Evolutionary conservation across 352 stramenopile species (phyloP).

Genomic region (Peronospora belbahrii): DNA sequence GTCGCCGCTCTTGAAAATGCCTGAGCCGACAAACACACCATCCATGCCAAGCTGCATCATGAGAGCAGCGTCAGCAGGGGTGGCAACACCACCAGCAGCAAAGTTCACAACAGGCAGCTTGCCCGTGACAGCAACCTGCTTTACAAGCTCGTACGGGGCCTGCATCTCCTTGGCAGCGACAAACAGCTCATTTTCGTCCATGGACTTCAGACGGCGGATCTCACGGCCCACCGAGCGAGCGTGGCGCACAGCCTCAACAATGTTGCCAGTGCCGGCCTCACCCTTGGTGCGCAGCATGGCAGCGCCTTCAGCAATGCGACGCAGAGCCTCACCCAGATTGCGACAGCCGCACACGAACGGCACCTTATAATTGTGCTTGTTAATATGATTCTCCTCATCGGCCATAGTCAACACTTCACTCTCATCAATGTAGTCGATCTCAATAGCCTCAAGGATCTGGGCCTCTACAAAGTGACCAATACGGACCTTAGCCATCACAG

Average conservation of each 20-base stretch:
- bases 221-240: constrained; percentile 88
- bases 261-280: constrained; percentile 96
- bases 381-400: constrained; percentile 96
- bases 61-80: constrained; percentile 93
- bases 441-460: constrained; percentile 95
- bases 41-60: constrained; percentile 99
- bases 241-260: constrained; percentile 97
- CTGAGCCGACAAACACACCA: constrained; percentile 96
- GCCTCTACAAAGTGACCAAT: constrained; percentile 99
- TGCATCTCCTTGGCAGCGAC: constrained; percentile 95
- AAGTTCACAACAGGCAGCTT: constrained; percentile 97
- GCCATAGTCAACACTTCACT: constrained; percentile 97
- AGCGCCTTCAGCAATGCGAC: constrained; percentile 91
- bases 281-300: constrained; percentile 98
- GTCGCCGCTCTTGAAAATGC: constrained; percentile 97
- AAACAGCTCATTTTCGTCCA: constrained; percentile 97
- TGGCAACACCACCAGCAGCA: constrained; percentile 95
- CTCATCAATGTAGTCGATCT: constrained; percentile 99
- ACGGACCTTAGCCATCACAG: constrained; percentile 97
- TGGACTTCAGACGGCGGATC: constrained; percentile 86
- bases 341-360: constrained; percentile 98
- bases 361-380: constrained; percentile 96
- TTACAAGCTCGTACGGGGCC: constrained; percentile 90
- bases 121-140: constrained; percentile 88
- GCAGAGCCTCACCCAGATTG: constrained; percentile 95